Evolutionary conservation across 768 basidiomycete genomes (phyloP), one percentile per base, ranked within the genome.

Genomic region (Pisolithus sp.): DNA sequence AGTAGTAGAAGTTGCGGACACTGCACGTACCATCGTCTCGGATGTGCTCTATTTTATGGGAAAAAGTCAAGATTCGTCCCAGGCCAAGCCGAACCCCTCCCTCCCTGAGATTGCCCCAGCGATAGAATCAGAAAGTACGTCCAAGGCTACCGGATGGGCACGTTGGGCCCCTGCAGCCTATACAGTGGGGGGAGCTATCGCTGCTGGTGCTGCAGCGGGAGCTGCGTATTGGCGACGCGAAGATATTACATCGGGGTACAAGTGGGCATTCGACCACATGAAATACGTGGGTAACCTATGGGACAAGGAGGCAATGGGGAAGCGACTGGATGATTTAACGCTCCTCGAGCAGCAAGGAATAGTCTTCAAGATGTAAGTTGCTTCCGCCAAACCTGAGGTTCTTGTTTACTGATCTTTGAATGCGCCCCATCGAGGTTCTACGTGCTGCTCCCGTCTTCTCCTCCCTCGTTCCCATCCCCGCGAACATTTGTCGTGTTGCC

Each of bases 261-360:
- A 74, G 10, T 93, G 85, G 83, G 84, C 83, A 2, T 82, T 77
- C 28, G 93, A 94, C 58, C 93, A 97, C 65, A 80, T 96, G 82
- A 87, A 85, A 62, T 97, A 86, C 66, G 84, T 94, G 8, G 81
- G 87, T 40, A 88, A 76, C 57, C 69, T 96, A 28, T 95, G 93
- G 93, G 84, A 94, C 58, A 81, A 84, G 57, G 73, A 75, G 20
- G 73, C 70, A 9, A 71, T 93, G 68, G 73, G 74, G 37, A 68
- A 63, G 52, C 76, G 93, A 20, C 59, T 95, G 48, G 79, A 84
- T 24, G 72, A 71, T 26, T 67, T 96, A 47, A 68, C 86, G 41
- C 73, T 75, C 46, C 73, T 83, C 41, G 81, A 88, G 50, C 68
- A 77, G 43, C 71, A 80, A 56, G 83, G 85, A 1, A 78, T 93